A percentile compares a stretch with the other conserved stretches of the same genome.
Conservation (phyloP, 1,284 basidiomycete species). For the Afroboletus lepidellus region DNA sequence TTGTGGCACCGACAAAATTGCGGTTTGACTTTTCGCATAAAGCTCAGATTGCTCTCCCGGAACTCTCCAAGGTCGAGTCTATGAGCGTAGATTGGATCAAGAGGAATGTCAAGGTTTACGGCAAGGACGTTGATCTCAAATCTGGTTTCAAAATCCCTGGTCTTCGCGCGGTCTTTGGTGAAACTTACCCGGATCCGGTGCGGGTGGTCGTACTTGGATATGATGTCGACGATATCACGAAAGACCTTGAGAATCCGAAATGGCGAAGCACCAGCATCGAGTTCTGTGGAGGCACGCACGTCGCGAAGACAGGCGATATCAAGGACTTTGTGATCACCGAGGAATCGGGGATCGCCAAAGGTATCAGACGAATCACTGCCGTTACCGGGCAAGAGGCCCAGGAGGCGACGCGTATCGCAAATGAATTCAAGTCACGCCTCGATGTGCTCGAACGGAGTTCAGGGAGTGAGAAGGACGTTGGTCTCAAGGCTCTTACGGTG, state of each 20-base stretch:
- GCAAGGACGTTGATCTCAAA: slow-evolving; percentile 84
- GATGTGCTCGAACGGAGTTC: slow-evolving; percentile 60
- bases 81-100: slow-evolving; percentile 90
- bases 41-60: slow-evolving; percentile 71
- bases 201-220: slow-evolving; percentile 91
- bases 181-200: slow-evolving; percentile 97
- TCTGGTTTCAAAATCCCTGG: slow-evolving; percentile 88
- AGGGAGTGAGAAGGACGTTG: slow-evolving; percentile 85
- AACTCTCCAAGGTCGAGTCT: slow-evolving; percentile 82
- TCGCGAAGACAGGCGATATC: slow-evolving; percentile 93
- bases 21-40: slow-evolving; percentile 99
- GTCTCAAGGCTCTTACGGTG: slow-evolving; percentile 77
- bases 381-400: slow-evolving; percentile 94
- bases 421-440: slow-evolving; percentile 64
- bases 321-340: slow-evolving; percentile 93
- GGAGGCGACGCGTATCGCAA: slow-evolving; percentile 73
- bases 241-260: slow-evolving; percentile 84
- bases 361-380: slow-evolving; percentile 91
- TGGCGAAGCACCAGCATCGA: slow-evolving; percentile 93
- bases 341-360: slow-evolving; percentile 97
- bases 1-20: slow-evolving; percentile 93
- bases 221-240: slow-evolving; percentile 82
- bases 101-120: slow-evolving; percentile 85
- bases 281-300: slow-evolving; percentile 98
- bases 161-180: slow-evolving; percentile 94